A percentile compares a stretch with the other conserved stretches of the same genome.
phyloP scores from a whole-genome alignment of 352 stramenopile species.

The Globisporangium mamillatum region DNA sequence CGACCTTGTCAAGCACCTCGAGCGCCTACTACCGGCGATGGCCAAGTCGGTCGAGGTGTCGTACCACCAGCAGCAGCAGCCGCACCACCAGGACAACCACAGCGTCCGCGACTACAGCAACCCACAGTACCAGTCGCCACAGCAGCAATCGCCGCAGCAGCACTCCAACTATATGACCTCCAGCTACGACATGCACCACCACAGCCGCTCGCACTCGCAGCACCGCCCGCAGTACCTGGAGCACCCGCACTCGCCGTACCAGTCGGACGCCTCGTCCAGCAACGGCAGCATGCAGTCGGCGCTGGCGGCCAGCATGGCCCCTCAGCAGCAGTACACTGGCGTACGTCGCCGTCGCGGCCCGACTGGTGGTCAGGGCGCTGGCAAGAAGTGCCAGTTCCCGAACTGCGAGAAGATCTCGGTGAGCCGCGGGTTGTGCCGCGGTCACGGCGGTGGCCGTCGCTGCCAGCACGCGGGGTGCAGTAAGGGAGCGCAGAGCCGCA shows the following conservation, averaged over 20 bases:
- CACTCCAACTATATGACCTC: conserved; percentile 8
- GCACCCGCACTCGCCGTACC: conserved; percentile 24
- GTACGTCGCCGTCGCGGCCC: conserved; percentile 30
- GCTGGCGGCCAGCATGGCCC: background rate
- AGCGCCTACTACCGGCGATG: conserved; percentile 37
- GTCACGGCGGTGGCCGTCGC: conserved; percentile 55
- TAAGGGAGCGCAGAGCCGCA: conserved; percentile 57
- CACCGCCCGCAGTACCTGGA: conserved; percentile 11
- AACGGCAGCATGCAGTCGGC: conserved; percentile 11
- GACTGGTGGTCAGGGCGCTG: conserved; percentile 26
- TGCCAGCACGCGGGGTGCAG: conserved; percentile 46
- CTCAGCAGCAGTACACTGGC: conserved; percentile 7
- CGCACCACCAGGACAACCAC: conserved; percentile 9
- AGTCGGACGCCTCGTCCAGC: conserved; percentile 27
- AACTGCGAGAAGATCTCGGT: conserved; percentile 59
- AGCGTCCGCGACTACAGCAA: background rate
- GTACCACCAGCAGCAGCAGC: conserved; percentile 5
- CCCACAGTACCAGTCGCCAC: conserved; percentile 14
- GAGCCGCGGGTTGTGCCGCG: conserved; percentile 53
- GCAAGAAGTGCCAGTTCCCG: conserved; percentile 57
- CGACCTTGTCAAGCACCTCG: conserved; percentile 47
- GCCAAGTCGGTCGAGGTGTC: conserved; percentile 1
- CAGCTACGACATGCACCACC: conserved; percentile 25
- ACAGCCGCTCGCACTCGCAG: conserved; percentile 19
- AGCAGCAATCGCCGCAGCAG: conserved; percentile 22